Base-by-base conservation (phyloP, 192 early-diverging fungal species). In the Backusella tuberculispora region DNA sequence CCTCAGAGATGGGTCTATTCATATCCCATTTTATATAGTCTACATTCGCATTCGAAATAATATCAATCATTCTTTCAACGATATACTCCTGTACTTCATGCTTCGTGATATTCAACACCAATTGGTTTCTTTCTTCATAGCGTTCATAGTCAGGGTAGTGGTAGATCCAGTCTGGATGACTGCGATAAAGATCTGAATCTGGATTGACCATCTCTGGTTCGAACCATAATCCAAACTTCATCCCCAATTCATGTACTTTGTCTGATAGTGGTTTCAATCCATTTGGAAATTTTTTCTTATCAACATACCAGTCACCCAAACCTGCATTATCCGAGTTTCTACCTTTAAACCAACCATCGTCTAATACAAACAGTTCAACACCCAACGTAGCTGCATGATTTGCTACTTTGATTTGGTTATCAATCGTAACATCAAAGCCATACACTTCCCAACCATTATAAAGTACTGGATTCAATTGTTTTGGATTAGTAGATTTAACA, bases 1-100 rank as follows among this genome's bases (percentile, higher is more conserved):
- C 76, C 66, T 72, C 70, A n/a, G 41, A 37, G 17, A 77, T 66
- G 26, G 76, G 70, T 37, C 76, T 60, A 15, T 77, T 77, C 76
- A 77, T 77, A 66, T 77, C 76, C 76, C 76, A 77, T 48, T 77
- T 77, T 29, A 77, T 77, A 65, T 72, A 77, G 42, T 77, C 76
- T 5, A 77, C 48, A 21, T 64, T 47, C 6, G 72, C 65, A 14
- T 26, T 29, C 2, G 13, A 21, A n/a, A 72, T 72, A 29, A 48
- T 45, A 13, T 48, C 21, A 0, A 14, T 13, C 5, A 77, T 34
- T 26, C 76, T 60, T 1, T 43, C 63, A 47, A 46, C 48, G 15
- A 77, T 12, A 71, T 77, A 77, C 9, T 64, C 56, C 14, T 72
- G 24, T 24, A 77, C 76, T n/a, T 77, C 70, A 10, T 34, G 17